Evolutionary conservation across 495 filamentous ascomycete genomes (phyloP).

Genomic region (Neurospora hispaniola): DNA sequence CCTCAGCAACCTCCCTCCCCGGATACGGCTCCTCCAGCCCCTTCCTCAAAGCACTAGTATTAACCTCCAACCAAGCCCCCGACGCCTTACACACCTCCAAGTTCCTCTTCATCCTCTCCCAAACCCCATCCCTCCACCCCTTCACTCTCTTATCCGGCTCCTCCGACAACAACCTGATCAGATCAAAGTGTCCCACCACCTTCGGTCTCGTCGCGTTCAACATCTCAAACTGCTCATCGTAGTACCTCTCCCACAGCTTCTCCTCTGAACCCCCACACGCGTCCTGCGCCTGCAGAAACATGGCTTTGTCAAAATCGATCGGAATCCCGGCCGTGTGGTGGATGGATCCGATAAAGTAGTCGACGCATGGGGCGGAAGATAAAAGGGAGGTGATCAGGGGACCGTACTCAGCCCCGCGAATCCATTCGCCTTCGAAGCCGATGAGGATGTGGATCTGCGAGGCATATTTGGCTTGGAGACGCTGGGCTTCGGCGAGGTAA

Average conservation of each 20-base stretch:
- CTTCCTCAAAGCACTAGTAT: constrained; percentile 77
- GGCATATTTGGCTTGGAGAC: constrained; percentile 60
- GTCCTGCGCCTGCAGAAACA: constrained; percentile 37
- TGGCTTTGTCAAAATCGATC: constrained; percentile 69
- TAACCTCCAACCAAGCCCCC: constrained; percentile 79
- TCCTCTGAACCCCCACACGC: constrained; percentile 45
- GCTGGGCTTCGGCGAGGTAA: constrained; percentile 60
- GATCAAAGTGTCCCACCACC: constrained; percentile 88
- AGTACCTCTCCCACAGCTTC: constrained; percentile 66
- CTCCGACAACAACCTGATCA: constrained; percentile 71
- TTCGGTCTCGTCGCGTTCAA: constrained; percentile 58
- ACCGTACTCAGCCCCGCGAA: constrained; percentile 51
- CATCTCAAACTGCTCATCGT: constrained; percentile 79
- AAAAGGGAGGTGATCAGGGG: constrained; percentile 44
- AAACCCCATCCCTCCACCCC: constrained; percentile 45
- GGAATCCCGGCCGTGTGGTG: constrained; percentile 81
- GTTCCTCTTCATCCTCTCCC: constrained; percentile 64
- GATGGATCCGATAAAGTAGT: constrained; percentile 84
- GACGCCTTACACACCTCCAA: constrained; percentile 57
- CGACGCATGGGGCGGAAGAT: constrained; percentile 50
- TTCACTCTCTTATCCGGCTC: constrained; percentile 49
- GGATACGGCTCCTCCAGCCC: constrained; percentile 89
- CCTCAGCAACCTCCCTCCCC: constrained; percentile 64
- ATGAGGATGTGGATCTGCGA: constrained; percentile 68
- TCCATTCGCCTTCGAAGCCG: constrained; percentile 90